Conservation (phyloP, 306 rosid genomes). For the Inga oerstediana region DNA sequence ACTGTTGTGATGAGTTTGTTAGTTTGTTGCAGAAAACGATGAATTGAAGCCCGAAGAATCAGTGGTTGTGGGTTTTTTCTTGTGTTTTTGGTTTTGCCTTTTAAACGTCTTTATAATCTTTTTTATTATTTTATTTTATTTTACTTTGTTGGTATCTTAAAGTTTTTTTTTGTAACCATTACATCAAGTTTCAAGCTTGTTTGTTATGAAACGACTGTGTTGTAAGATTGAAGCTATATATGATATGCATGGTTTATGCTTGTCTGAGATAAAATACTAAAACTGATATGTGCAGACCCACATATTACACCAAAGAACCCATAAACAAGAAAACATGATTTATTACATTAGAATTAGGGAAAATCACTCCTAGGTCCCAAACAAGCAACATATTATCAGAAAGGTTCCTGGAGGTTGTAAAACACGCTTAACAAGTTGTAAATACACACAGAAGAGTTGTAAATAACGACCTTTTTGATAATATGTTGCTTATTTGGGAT, state of each 20-base stretch:
- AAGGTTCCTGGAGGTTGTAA: too few species aligned
- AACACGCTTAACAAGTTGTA: too few species aligned
- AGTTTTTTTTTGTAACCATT: constrained; percentile 14
- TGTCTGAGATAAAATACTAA: background rate
- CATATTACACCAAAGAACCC: too few species aligned
- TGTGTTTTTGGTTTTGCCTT: background rate
- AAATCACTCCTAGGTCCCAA: too few species aligned
- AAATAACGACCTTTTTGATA: too few species aligned
- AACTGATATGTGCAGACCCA: too few species aligned
- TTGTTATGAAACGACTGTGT: background rate
- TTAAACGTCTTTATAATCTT: constrained; percentile 12
- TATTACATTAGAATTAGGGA: too few species aligned
- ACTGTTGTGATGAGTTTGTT: background rate
- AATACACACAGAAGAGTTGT: too few species aligned
- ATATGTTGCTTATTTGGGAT: too few species aligned
- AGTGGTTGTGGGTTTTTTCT: constrained; percentile 22
- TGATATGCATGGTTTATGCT: background rate
- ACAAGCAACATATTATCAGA: too few species aligned
- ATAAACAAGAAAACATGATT: too few species aligned
- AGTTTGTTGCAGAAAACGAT: background rate
- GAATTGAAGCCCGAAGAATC: constrained; percentile 16
- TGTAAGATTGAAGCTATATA: background rate
- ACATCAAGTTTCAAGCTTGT: constrained; percentile 22
- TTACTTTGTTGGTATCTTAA: background rate
- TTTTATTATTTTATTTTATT: constrained; percentile 8